Evolutionary conservation across 2,329 filamentous ascomycete genomes (phyloP), one percentile per base, ranked within the genome.

Genomic region (Ophiocordyceps camponoti-floridani): DNA sequence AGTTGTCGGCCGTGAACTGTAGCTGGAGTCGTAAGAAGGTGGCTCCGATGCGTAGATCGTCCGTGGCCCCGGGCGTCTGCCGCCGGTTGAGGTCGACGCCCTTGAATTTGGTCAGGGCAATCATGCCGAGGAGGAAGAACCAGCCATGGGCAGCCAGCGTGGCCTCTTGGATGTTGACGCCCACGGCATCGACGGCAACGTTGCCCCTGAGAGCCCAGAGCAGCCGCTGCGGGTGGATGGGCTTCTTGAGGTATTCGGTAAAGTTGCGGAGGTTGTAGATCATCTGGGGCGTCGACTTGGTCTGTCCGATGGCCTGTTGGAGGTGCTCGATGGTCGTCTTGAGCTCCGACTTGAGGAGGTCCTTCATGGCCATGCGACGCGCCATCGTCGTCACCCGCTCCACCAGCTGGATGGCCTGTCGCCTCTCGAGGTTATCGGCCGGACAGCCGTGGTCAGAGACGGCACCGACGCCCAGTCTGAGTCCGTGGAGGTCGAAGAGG

Each of bases 281-380:
- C 62, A 94, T 80, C 48, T 87, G 79, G 5, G 84, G 76, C 1
- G 81, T 82, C 12, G 81, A 76, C 58, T 88, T 94, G 27, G 82
- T 76, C 45, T 75, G 74, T 1, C 85, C 86, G 45, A 96, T 81
- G 5, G 84, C 81, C 51, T 85, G 79, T 58, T 96, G 88, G 62
- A 98, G 85, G 52, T 88, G 87, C 47, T 98, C 91, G 47, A 98
- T 91, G 0, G 87, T 86, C 14, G 72, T 77, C 58, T 89, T 93
- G 45, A 98, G 68, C 46, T 96, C 86, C 14, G 87, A 91, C 59
- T 94, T 96, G 14, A 87, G 75, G 16, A 96, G 65, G 51, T 96
- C 91, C 54, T 89, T 94, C 66, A 94, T 83, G 19, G 84, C 80
- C 68, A 95, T 81, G 48, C 83, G 79, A 43, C 81, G 80, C 2